Evolutionary conservation across 2,329 filamentous ascomycete genomes (phyloP).

Genomic region (Epicoccum nigrum): DNA sequence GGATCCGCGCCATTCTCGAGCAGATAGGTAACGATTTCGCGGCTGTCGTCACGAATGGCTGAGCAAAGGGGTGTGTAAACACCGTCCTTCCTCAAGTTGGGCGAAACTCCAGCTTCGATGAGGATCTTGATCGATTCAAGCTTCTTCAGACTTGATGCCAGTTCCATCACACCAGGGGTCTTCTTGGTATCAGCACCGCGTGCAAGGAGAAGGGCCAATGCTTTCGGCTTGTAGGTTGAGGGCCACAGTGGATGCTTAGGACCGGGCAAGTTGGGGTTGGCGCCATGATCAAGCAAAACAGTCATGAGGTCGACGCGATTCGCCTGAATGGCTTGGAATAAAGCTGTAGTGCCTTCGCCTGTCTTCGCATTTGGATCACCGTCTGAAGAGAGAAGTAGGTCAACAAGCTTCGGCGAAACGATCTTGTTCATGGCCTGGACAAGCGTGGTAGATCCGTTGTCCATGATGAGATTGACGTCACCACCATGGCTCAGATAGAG

Average conservation of each 20-base stretch:
- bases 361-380: conserved; percentile 66
- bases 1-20: conserved; percentile 59
- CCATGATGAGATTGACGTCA: conserved; percentile 60
- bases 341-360: conserved; percentile 65
- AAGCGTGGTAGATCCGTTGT: conserved; percentile 66
- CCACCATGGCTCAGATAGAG: conserved; percentile 67
- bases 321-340: conserved; percentile 66
- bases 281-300: conserved; percentile 62
- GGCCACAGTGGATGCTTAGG: conserved; percentile 74
- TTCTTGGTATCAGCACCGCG: conserved; percentile 67
- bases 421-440: conserved; percentile 66
- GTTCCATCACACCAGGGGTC: conserved; percentile 67
- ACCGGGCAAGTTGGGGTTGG: conserved; percentile 71
- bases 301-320: conserved; percentile 64
- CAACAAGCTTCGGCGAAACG: conserved; percentile 60
- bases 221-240: conserved; percentile 63
- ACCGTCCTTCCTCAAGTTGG: conserved; percentile 68
- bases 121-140: conserved; percentile 65
- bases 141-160: conserved; percentile 68
- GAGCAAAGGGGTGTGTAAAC: conserved; percentile 72
- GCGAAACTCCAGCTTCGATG: conserved; percentile 64
- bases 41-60: conserved; percentile 69
- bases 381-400: conserved; percentile 66
- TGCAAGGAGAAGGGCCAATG: conserved; percentile 63
- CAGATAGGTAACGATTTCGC: conserved; percentile 67